A percentile compares a stretch with the other conserved stretches of the same genome.
Conservation (phyloP, 495 filamentous ascomycete genomes). For the Daldinia vernicosa region DNA sequence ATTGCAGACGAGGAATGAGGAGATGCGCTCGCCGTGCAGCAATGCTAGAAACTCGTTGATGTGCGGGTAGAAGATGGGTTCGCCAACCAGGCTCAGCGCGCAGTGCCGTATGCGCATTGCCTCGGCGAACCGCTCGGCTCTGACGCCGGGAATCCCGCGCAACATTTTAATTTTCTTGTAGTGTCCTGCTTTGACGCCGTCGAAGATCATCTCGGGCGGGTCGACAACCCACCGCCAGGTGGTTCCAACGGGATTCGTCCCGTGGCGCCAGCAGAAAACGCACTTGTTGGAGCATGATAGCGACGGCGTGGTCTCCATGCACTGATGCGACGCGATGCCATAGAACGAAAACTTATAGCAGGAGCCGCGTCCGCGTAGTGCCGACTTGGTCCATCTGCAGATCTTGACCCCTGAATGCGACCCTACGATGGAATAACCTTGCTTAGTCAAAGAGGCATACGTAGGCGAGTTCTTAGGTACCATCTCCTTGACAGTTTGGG, state of each 20-base stretch:
- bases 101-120: conserved; percentile 94
- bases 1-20: conserved; percentile 95
- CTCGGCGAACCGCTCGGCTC: conserved; percentile 89
- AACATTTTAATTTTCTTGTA: conserved; percentile 98
- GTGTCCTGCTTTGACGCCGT: conserved; percentile 88
- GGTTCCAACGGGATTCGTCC: conserved; percentile 95
- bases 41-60: conserved; percentile 89
- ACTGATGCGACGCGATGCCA: conserved; percentile 92
- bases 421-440: conserved; percentile 94
- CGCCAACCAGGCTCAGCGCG: conserved; percentile 88
- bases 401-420: conserved; percentile 97
- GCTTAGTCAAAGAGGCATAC: conserved; percentile 86
- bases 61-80: conserved; percentile 97
- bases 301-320: conserved; percentile 97
- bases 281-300: conserved; percentile 98
- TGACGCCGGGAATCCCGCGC: conserved; percentile 89
- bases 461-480: conserved; percentile 90
- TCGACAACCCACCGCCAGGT: conserved; percentile 97
- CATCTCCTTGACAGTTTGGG: conserved; percentile 79
- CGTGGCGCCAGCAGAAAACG: conserved; percentile 98
- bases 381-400: conserved; percentile 97
- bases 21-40: conserved; percentile 86
- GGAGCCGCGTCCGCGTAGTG: conserved; percentile 90
- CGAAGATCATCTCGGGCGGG: conserved; percentile 85
- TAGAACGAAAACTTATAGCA: conserved; percentile 99